Conservation (phyloP, 1,284 basidiomycete genomes). For the Puccinia triticina region DNA sequence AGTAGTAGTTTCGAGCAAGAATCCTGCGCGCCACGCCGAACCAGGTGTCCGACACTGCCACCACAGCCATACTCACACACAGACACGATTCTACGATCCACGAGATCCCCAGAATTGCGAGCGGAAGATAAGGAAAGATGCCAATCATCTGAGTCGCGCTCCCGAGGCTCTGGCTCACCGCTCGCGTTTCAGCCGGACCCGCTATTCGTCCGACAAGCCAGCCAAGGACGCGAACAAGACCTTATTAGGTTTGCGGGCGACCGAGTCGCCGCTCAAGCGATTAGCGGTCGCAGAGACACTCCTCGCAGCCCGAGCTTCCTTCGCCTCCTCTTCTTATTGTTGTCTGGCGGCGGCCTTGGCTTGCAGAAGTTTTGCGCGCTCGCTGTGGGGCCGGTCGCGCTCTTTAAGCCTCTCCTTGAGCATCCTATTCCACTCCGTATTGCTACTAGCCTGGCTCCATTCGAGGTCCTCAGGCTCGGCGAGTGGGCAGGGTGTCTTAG, state of each 20-base stretch:
- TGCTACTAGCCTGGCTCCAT: conserved; percentile 57
- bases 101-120: no score
- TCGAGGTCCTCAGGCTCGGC: conserved; percentile 88
- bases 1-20: no score
- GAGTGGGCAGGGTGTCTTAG: conserved; percentile 77
- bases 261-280: conserved; percentile 5
- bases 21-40: no score
- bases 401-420: conserved; percentile 45
- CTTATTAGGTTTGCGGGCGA: background rate
- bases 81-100: no score
- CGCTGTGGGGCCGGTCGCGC: background rate
- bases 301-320: background rate
- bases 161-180: conserved; percentile 44
- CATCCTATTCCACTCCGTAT: conserved; percentile 26
- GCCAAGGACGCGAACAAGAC: background rate
- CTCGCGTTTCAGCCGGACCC: conserved; percentile 35
- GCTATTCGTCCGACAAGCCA: conserved; percentile 25
- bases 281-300: background rate
- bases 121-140: no score
- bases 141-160: conserved; percentile 43
- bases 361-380: background rate
- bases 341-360: background rate
- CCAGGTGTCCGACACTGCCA: no score
- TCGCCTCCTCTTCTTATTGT: background rate
- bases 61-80: no score